phyloP scores from a whole-genome alignment of 2,329 filamentous ascomycete genomes.

The Verticillium albo-atrum region DNA sequence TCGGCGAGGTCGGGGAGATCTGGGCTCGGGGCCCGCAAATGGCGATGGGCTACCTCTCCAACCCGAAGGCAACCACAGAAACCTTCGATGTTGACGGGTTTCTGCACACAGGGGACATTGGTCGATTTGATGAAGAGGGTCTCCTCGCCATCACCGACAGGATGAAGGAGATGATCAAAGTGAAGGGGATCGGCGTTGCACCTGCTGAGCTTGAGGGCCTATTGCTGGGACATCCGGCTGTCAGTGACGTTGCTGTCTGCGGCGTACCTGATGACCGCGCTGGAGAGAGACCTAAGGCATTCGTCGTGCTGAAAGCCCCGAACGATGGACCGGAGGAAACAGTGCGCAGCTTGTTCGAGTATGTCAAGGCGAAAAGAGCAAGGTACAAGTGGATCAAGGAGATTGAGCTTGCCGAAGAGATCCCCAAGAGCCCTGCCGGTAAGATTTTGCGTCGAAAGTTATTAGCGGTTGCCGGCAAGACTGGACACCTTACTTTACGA shows the following conservation, averaged over 20 bases:
- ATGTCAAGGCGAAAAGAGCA: constrained; percentile 49
- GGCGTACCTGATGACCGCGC: constrained; percentile 49
- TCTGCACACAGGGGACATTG: constrained; percentile 56
- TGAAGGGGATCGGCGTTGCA: constrained; percentile 58
- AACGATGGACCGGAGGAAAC: constrained; percentile 15
- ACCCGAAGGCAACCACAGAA: constrained; percentile 35
- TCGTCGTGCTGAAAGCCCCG: constrained; percentile 40
- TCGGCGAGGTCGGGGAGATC: constrained; percentile 47
- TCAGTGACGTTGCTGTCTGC: constrained; percentile 54
- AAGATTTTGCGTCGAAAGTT: constrained; percentile 56
- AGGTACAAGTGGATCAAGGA: constrained; percentile 51
- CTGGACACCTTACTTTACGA: background rate
- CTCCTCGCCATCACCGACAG: constrained; percentile 55
- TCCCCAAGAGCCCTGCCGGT: constrained; percentile 58
- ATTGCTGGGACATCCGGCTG: constrained; percentile 49
- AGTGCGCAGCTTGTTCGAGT: constrained; percentile 40
- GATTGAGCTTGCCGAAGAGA: constrained; percentile 44
- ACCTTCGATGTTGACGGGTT: constrained; percentile 52
- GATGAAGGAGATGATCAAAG: constrained; percentile 66
- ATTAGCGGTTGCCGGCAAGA: constrained; percentile 24
- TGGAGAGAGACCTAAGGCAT: constrained; percentile 54
- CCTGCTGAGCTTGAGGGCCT: constrained; percentile 61
- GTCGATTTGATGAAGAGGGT: constrained; percentile 48
- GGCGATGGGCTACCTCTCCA: constrained; percentile 44
- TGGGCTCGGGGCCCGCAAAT: constrained; percentile 41